A percentile compares a stretch with the other conserved stretches of the same genome.
Conservation (phyloP, 495 filamentous ascomycete genomes). For the Durotheca rogersii region DNA sequence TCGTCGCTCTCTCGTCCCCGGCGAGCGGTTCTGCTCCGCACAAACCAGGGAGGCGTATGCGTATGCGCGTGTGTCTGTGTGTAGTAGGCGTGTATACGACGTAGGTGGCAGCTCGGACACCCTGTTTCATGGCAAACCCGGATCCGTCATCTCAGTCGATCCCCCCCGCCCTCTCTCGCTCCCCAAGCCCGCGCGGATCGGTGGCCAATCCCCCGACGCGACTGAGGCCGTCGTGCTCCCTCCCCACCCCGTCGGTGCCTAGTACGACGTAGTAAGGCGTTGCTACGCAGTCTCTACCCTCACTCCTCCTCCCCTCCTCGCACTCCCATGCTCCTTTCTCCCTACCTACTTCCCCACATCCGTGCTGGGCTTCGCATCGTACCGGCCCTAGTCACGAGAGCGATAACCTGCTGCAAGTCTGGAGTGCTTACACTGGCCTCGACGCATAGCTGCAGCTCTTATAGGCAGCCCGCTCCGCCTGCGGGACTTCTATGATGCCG, state of each 20-base stretch:
- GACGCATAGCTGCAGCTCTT: slow-evolving; percentile 15
- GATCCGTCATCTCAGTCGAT: slow-evolving; percentile 11
- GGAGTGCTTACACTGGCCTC: slow-evolving; percentile 16
- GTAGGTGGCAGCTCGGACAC: slow-evolving; percentile 24
- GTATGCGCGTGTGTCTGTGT: too few relatives aligned
- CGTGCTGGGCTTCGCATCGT: slow-evolving; percentile 8
- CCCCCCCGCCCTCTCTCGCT: too few relatives aligned
- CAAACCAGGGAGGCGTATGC: too few relatives aligned
- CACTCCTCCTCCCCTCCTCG: too few relatives aligned
- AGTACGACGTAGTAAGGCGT: too few relatives aligned
- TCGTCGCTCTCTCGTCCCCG: slow-evolving; percentile 9
- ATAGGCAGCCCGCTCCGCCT: slow-evolving; percentile 19
- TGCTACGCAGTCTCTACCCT: not conserved
- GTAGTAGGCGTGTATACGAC: too few relatives aligned
- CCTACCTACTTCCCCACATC: not conserved
- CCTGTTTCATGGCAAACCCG: slow-evolving; percentile 14
- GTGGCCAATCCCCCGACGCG: slow-evolving; percentile 27
- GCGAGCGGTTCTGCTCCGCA: not conserved
- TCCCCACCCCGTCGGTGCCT: not conserved
- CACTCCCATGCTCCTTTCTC: too few relatives aligned
- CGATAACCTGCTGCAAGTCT: slow-evolving; percentile 20
- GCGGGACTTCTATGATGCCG: slow-evolving; percentile 11
- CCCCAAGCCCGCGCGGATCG: slow-evolving; percentile 22
- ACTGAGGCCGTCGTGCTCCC: slow-evolving; percentile 6
- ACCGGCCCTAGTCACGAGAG: slow-evolving; percentile 25